Evolutionary conservation across 768 basidiomycete genomes (phyloP).

Genomic region (Pleurotus ostreatus): DNA sequence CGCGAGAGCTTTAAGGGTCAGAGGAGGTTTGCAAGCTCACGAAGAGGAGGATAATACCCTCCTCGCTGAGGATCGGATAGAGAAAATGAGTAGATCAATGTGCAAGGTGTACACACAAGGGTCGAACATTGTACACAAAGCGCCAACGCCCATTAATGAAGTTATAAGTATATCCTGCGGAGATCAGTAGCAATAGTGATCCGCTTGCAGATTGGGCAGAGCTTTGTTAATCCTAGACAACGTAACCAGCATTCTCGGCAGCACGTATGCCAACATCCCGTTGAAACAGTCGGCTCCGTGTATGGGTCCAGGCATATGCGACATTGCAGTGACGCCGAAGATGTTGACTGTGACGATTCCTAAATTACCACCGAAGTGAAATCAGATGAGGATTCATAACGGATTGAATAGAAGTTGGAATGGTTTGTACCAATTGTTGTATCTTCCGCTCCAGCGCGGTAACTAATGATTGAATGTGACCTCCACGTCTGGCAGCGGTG

Average conservation of each 20-base stretch:
- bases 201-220: slow-evolving; percentile 86
- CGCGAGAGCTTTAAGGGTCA: no score
- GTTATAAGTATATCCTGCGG: slow-evolving; percentile 68
- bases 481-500: slow-evolving; percentile 40
- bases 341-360: slow-evolving; percentile 36
- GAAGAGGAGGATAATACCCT: no score
- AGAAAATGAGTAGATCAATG: not conserved
- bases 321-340: slow-evolving; percentile 48
- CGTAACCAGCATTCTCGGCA: slow-evolving; percentile 81
- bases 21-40: no score
- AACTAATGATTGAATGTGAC: slow-evolving; percentile 45
- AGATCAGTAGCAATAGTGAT: slow-evolving; percentile 77
- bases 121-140: not conserved
- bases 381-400: slow-evolving; percentile 2
- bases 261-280: slow-evolving; percentile 86
- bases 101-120: no score
- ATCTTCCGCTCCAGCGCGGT: slow-evolving; percentile 61
- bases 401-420: not conserved
- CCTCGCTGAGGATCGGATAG: no score
- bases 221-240: slow-evolving; percentile 77
- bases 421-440: slow-evolving; percentile 44
- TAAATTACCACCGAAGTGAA: slow-evolving; percentile 15
- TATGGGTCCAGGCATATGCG: slow-evolving; percentile 81
- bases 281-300: slow-evolving; percentile 73
- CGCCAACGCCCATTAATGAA: not conserved